These are phyloP conservation scores for Metschnikowia continentalis DNA, from an alignment of 805 yeast species.

Conservation along the genomic window DNA sequence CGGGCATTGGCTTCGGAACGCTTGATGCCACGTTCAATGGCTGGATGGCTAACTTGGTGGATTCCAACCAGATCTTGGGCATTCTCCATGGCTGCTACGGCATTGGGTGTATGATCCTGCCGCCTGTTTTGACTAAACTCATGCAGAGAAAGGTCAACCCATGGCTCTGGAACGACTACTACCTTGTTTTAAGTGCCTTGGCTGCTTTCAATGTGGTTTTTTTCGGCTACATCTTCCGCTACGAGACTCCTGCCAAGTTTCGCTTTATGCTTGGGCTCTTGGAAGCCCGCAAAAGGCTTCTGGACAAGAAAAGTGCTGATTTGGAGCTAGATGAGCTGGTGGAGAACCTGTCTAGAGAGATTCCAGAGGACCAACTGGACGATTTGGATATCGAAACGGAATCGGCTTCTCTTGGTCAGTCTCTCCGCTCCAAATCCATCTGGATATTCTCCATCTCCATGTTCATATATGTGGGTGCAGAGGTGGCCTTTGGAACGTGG, in stretches of 20 bases:
- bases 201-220: conserved; percentile 22
- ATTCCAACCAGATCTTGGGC: conserved; percentile 49
- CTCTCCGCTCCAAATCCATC: conserved; percentile 33
- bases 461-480: conserved; percentile 50
- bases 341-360: conserved; percentile 9
- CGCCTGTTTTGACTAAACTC: conserved; percentile 41
- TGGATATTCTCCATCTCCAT: conserved; percentile 39
- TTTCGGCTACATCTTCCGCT: conserved; percentile 25
- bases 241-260: conserved; percentile 46
- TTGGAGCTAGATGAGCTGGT: conserved; percentile 3
- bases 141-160: conserved; percentile 34
- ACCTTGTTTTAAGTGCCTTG: conserved; percentile 30
- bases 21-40: conserved; percentile 54
- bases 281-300: conserved; percentile 10
- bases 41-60: conserved; percentile 46
- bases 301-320: not conserved
- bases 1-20: conserved; percentile 56
- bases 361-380: conserved; percentile 7
- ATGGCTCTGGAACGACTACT: conserved; percentile 48
- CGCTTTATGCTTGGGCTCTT: conserved; percentile 22
- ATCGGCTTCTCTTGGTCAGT: conserved; percentile 26
- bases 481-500: conserved; percentile 53
- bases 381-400: conserved; percentile 3
- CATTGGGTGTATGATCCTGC: conserved; percentile 50
- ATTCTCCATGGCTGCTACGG: conserved; percentile 52